Evolutionary conservation across 768 basidiomycete genomes (phyloP).

Genomic region (Trametes gibbosa): DNA sequence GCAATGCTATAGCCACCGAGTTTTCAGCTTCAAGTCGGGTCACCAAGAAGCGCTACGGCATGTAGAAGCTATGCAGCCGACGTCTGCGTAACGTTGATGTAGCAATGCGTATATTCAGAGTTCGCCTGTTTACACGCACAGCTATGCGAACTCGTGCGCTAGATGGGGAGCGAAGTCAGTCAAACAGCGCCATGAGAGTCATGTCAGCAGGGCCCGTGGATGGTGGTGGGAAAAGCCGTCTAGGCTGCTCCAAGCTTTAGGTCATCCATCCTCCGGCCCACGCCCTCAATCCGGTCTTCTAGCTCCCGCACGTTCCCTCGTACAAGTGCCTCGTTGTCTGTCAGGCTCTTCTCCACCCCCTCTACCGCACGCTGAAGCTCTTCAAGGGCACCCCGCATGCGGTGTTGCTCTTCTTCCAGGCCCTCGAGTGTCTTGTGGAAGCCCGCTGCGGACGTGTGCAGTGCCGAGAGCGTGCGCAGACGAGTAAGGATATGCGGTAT

Average conservation of each 20-base stretch:
- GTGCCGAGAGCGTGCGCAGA: conserved; percentile 73
- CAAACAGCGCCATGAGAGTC: background rate
- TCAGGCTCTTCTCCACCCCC: conserved; percentile 72
- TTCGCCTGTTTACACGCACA: too few species aligned
- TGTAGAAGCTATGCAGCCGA: too few species aligned
- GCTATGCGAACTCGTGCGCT: too few species aligned
- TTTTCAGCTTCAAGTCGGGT: too few species aligned
- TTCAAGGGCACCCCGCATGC: conserved; percentile 56
- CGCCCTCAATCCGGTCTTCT: conserved; percentile 52
- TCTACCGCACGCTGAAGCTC: conserved; percentile 69
- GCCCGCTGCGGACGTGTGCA: conserved; percentile 80
- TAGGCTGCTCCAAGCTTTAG: conserved; percentile 21
- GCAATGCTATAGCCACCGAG: too few species aligned
- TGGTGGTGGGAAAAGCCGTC: background rate
- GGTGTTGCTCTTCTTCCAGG: conserved; percentile 72
- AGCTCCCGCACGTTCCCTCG: conserved; percentile 73
- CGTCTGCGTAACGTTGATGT: too few species aligned
- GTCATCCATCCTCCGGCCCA: conserved; percentile 44
- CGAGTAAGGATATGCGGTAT: conserved; percentile 90
- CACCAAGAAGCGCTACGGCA: too few species aligned
- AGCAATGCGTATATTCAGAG: too few species aligned
- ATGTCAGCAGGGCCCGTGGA: too few species aligned
- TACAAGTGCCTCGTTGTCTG: conserved; percentile 68
- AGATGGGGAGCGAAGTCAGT: background rate
- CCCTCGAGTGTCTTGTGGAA: conserved; percentile 66